phyloP scores from a whole-genome alignment of 768 basidiomycete genomes.

The Amanita subjunquillea region DNA sequence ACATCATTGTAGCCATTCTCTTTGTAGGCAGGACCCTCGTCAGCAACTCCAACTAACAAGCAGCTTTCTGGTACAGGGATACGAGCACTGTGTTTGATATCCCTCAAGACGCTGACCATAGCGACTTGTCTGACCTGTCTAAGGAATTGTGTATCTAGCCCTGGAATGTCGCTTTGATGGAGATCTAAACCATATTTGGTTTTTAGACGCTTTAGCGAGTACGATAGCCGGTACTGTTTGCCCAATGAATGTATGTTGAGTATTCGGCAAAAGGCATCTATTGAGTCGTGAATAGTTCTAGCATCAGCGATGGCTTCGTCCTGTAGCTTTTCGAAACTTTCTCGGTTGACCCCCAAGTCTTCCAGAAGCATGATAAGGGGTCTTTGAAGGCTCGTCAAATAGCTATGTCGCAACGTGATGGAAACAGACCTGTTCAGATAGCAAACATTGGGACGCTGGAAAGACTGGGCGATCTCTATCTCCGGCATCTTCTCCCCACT shows the following conservation, averaged over 20 bases:
- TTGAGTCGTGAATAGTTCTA: slow-evolving; percentile 49
- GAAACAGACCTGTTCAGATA: slow-evolving; percentile 61
- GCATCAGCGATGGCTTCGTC: slow-evolving; percentile 43
- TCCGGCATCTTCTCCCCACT: slow-evolving; percentile 36
- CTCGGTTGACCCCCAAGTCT: slow-evolving; percentile 51
- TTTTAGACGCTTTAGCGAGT: slow-evolving; percentile 37
- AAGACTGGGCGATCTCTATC: slow-evolving; percentile 65
- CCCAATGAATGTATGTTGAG: slow-evolving; percentile 39
- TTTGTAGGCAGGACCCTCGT: slow-evolving; percentile 65
- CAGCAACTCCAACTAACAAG: slow-evolving; percentile 71
- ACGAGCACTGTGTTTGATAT: slow-evolving; percentile 67
- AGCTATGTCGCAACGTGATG: neutral
- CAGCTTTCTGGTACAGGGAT: slow-evolving; percentile 62
- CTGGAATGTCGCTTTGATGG: slow-evolving; percentile 19
- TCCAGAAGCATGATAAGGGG: slow-evolving; percentile 73
- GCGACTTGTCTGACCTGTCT: slow-evolving; percentile 47
- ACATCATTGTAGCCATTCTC: slow-evolving; percentile 35
- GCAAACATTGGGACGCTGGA: slow-evolving; percentile 46
- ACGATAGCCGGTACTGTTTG: slow-evolving; percentile 35
- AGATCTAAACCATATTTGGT: slow-evolving; percentile 37
- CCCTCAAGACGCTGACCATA: slow-evolving; percentile 54
- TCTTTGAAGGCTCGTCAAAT: slow-evolving; percentile 22
- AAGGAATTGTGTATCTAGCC: slow-evolving; percentile 48
- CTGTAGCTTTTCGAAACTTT: slow-evolving; percentile 56
- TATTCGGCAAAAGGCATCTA: slow-evolving; percentile 35